Base-by-base conservation (phyloP, 1,284 basidiomycete species). In the Sanguinoderma infundibulare region DNA sequence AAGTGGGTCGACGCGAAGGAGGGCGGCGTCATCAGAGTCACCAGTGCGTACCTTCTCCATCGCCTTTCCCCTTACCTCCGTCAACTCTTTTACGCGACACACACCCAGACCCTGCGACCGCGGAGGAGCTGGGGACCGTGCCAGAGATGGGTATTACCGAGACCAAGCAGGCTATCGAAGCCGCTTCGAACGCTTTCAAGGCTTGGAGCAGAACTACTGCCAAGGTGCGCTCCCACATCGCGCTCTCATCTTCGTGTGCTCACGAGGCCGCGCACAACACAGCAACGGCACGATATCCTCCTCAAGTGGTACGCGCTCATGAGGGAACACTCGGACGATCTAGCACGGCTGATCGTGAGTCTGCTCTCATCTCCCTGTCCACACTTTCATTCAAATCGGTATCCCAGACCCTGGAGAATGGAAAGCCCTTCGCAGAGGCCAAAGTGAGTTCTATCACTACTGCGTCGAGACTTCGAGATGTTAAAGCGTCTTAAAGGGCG, bases 91-190 rank as follows among this genome's bases (percentile, higher is more conserved):
- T 15, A 24, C 10, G 46, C 28, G 15, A 15, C 15, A 34, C 7
- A 12, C 17, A 8, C 22, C 28, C 63, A 95, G 95, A 97, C 79
- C 95, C 95, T 34, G 91, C 93, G 4, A 95, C 90, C 1, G 84
- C 85, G 42, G 85, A 95, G 69, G 83, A 86, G 59, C 83, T 97
- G 47, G 95, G 93, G 30, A 88, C 85, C 0, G 81, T 94, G 30
- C 93, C 95, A 5, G 95, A 98, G 72, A 92, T 97, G 89, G 90
- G 89, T 12, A 75, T 94, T 47, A 81, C 81, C 35, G 95, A 97
- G 76, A 92, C 93, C 4, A 86, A 87, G 67, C 79, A 85, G 63
- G 95, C 95, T 9, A 93, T 97, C 60, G 80, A 86, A 32, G 87
- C 90, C 28, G 95, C 95, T 4, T 75, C 80, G 17, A 83, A 81